Evolutionary conservation across 176 grass and related monocot genomes (phyloP), one percentile per base, ranked within the genome.

Genomic region (Poa pratensis): DNA sequence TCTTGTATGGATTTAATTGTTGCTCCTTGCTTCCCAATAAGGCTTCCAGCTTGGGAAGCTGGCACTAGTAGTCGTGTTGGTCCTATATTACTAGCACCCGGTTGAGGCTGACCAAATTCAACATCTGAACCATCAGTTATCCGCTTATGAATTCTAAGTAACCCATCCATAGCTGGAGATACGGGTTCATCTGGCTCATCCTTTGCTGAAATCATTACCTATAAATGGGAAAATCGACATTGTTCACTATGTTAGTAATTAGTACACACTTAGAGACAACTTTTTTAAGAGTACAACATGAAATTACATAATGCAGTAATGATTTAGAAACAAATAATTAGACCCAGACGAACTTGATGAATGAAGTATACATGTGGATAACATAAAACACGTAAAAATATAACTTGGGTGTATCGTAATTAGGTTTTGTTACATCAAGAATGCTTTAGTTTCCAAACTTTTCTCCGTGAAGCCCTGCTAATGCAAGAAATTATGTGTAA

Each of bases 1-100:
- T 98, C 95, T 82, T 98, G 95, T 48, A 98, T 98, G 50, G 86
- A 88, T 87, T 98, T 98, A 80, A 98, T 98, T 10, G 93, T 98
- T 53, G 91, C 83, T 82, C 93, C 95, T 52, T 95, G 95, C 83
- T 98, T 98, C 72, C 95, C 95, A 72, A 98, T 98, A 77, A 98
- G 91, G 54, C 89, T 93, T 60, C 92, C 93, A 72, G 93, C 95
- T 87, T 98, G 95, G 15, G 93, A 85, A 87, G 91, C 89, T 75
- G 89, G 90, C 73, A 98, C 95, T 49, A 98, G 93, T 57, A 98
- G 77, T 73, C 95, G 87, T 80, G 95, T 98, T 60, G 89, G 87
- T 81, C 75, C 74, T 64, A 83, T 46, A 79, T 84, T 93, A 63
- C 87, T 86, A 86, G 87, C 35, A 91, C 66, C 80, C 63, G 75